A percentile compares a stretch with the other conserved stretches of the same genome.
These are phyloP conservation scores for Naganishia vaughanmartiniae DNA, from an alignment of 768 basidiomycete genomes.

Conservation along the genomic window DNA sequence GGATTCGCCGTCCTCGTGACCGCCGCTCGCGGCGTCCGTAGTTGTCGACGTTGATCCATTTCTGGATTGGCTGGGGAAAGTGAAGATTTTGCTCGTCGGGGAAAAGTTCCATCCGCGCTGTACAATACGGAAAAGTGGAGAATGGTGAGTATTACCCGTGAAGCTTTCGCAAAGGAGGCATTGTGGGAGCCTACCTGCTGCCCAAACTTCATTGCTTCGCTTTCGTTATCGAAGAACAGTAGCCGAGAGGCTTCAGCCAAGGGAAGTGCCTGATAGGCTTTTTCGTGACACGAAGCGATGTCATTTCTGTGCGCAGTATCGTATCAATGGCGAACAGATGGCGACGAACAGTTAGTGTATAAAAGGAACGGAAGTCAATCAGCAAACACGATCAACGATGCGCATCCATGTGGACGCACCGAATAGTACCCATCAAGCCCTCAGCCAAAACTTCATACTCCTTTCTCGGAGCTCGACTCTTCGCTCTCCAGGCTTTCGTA, in stretches of 20 bases:
- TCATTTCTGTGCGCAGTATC: constrained; percentile 66
- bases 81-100: constrained; percentile 66
- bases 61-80: constrained; percentile 56
- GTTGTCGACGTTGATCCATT: constrained; percentile 21
- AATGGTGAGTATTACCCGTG: constrained; percentile 3
- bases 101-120: constrained; percentile 71
- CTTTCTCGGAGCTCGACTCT: constrained; percentile 84
- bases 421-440: constrained; percentile 87
- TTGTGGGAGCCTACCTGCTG: constrained; percentile 58
- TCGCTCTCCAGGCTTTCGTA: constrained; percentile 94
- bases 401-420: constrained; percentile 55
- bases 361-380: no score
- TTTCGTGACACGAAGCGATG: constrained; percentile 94
- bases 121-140: constrained; percentile 18
- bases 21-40: background rate
- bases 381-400: background rate
- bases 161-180: background rate
- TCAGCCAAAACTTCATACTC: constrained; percentile 95
- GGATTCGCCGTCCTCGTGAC: constrained; percentile 21
- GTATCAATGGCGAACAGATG: background rate
- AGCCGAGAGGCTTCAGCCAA: constrained; percentile 84
- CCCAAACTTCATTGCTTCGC: constrained; percentile 79
- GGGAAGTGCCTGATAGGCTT: constrained; percentile 86
- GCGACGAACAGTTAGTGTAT: no score
- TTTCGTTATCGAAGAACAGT: constrained; percentile 80